Conservation (phyloP, 352 stramenopile species). For the Plasmopara viticola region DNA sequence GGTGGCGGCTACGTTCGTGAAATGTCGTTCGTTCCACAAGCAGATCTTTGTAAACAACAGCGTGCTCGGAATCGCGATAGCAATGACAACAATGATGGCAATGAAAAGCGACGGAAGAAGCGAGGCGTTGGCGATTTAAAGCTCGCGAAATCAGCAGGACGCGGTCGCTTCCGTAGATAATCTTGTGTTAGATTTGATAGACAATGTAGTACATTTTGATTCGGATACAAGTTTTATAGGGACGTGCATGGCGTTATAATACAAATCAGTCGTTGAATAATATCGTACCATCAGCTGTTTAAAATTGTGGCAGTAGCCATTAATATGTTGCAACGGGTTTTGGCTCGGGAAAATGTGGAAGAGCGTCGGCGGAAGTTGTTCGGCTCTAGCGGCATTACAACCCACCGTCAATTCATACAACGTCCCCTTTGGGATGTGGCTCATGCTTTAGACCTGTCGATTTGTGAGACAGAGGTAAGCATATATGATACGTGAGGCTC, state of each 20-base stretch:
- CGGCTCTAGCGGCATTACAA: constrained; percentile 42
- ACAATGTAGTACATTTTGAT: too few species aligned
- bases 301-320: neutral
- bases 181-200: neutral
- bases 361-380: constrained; percentile 40
- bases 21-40: constrained; percentile 72
- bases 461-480: constrained; percentile 46
- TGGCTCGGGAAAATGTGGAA: constrained; percentile 47
- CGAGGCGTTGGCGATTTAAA: constrained; percentile 72
- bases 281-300: too few species aligned
- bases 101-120: constrained; percentile 62
- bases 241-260: too few species aligned
- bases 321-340: constrained; percentile 51
- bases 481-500: constrained; percentile 1
- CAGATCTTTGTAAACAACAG: constrained; percentile 51
- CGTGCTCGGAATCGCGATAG: constrained; percentile 26
- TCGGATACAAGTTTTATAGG: too few species aligned
- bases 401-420: constrained; percentile 46
- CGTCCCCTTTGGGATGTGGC: constrained; percentile 56
- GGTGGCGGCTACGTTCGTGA: constrained; percentile 75
- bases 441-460: constrained; percentile 56
- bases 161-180: constrained; percentile 60
- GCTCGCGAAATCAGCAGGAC: constrained; percentile 36
- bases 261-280: too few species aligned
- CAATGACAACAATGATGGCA: constrained; percentile 16